Conservation (phyloP, 257 asterid genomes). For the Solanum lignicaule region DNA sequence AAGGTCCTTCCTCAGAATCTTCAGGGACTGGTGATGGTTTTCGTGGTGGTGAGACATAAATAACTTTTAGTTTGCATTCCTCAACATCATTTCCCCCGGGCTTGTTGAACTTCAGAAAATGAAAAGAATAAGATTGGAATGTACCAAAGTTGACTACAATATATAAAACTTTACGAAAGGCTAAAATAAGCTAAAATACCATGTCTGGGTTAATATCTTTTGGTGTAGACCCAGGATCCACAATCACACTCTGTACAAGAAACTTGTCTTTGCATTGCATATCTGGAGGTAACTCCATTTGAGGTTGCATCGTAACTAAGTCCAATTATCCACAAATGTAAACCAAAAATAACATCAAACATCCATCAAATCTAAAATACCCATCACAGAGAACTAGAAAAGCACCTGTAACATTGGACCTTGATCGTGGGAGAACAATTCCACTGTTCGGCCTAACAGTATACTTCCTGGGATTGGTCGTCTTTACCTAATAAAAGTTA, state of each 20-base stretch:
- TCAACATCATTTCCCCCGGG: constrained; percentile 49
- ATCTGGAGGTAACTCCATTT: constrained; percentile 63
- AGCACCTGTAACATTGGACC: constrained; percentile 7
- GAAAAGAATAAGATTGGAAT: not conserved
- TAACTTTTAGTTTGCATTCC: constrained; percentile 68
- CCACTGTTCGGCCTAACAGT: constrained; percentile 13
- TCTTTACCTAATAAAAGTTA: constrained; percentile 7
- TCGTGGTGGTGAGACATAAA: constrained; percentile 53
- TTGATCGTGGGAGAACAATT: constrained; percentile 7
- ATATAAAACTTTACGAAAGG: not conserved
- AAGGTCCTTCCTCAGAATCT: constrained; percentile 63
- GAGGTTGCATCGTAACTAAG: constrained; percentile 81
- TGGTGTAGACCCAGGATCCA: constrained; percentile 28
- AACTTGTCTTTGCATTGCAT: constrained; percentile 76
- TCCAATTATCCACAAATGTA: not conserved
- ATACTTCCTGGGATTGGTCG: constrained; percentile 18
- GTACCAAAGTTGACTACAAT: not conserved
- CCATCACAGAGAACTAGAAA: not conserved
- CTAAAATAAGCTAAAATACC: constrained; percentile 20
- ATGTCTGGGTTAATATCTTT: constrained; percentile 60
- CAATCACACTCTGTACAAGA: constrained; percentile 65
- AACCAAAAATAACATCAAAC: not conserved
- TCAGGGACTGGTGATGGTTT: constrained; percentile 77
- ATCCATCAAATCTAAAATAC: not conserved
- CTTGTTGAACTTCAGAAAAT: constrained; percentile 42